Evolutionary conservation across 1,284 basidiomycete genomes (phyloP).

Genomic region (Tranzscheliella williamsii): DNA sequence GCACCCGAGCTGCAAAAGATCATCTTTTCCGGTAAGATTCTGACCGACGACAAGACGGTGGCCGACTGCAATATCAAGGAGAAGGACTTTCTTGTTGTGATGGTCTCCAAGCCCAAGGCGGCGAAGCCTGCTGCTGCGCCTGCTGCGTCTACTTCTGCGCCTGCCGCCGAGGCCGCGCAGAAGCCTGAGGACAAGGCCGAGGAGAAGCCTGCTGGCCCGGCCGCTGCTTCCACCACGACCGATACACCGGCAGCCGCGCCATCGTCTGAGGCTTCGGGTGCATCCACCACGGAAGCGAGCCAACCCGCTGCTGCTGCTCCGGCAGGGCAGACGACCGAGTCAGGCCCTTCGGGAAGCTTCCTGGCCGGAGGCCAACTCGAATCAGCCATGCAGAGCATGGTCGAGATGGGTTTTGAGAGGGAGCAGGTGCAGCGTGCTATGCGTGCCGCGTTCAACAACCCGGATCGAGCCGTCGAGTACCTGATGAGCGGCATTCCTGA

Average conservation of each 20-base stretch:
- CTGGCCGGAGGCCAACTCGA: conserved; percentile 52
- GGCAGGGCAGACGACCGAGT: conserved; percentile 3
- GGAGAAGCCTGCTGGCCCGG: neutral
- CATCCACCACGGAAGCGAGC: neutral
- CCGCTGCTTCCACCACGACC: conserved; percentile 16
- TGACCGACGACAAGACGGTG: conserved; percentile 84
- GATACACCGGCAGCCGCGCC: conserved; percentile 63
- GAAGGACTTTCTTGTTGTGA: conserved; percentile 97
- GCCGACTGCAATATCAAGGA: conserved; percentile 91
- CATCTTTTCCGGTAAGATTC: conserved; percentile 94
- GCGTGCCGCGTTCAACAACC: conserved; percentile 95
- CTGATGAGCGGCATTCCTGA: conserved; percentile 72
- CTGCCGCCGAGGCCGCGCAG: conserved; percentile 54
- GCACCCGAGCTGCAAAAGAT: conserved; percentile 80
- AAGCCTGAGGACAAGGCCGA: neutral
- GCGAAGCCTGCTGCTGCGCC: conserved; percentile 48
- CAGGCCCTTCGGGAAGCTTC: conserved; percentile 10
- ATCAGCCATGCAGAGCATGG: conserved; percentile 63
- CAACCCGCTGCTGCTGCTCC: neutral
- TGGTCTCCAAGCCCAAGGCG: conserved; percentile 74
- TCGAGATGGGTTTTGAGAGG: conserved; percentile 87
- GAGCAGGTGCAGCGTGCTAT: conserved; percentile 83
- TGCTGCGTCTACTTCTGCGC: conserved; percentile 27
- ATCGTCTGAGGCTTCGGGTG: too few relatives aligned
- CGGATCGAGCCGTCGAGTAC: conserved; percentile 96